Conservation (phyloP, 345 rosid species). For the Murraya koenigii region DNA sequence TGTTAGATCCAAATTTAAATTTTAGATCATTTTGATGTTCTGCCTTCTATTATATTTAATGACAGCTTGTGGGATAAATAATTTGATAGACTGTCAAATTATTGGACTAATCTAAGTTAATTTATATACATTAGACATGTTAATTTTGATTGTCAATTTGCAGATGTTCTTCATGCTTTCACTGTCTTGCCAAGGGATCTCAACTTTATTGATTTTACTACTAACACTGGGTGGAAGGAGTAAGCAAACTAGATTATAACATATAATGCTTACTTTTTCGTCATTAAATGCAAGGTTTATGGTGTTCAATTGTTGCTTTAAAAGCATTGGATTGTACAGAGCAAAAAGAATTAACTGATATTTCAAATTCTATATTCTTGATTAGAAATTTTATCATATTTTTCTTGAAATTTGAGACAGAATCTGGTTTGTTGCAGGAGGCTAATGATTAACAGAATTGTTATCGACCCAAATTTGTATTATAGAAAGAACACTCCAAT, state of each 20-base stretch:
- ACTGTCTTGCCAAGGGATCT: constrained; percentile 36
- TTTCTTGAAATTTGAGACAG: background rate
- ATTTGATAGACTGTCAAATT: too few relatives aligned
- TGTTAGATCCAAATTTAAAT: too few relatives aligned
- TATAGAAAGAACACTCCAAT: constrained; percentile 27
- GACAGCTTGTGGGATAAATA: too few relatives aligned
- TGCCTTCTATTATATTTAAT: too few relatives aligned
- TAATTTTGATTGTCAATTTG: background rate
- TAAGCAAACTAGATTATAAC: constrained; percentile 4
- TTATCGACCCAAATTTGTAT: constrained; percentile 36
- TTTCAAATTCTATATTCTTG: too few relatives aligned
- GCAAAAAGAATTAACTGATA: too few relatives aligned
- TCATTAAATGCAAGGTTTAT: background rate
- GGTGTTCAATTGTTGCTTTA: background rate
- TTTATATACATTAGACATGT: too few relatives aligned
- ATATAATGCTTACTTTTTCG: background rate
- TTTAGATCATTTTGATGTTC: too few relatives aligned
- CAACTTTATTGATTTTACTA: constrained; percentile 28
- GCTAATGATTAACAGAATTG: constrained; percentile 25
- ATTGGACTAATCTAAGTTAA: too few relatives aligned
- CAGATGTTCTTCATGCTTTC: constrained; percentile 43
- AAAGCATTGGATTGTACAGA: background rate
- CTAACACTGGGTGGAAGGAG: constrained; percentile 24
- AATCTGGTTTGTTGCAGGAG: constrained; percentile 15
- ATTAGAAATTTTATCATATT: background rate